Evolutionary conservation across 768 basidiomycete genomes (phyloP).

Genomic region (Panaeolus papilionaceus): DNA sequence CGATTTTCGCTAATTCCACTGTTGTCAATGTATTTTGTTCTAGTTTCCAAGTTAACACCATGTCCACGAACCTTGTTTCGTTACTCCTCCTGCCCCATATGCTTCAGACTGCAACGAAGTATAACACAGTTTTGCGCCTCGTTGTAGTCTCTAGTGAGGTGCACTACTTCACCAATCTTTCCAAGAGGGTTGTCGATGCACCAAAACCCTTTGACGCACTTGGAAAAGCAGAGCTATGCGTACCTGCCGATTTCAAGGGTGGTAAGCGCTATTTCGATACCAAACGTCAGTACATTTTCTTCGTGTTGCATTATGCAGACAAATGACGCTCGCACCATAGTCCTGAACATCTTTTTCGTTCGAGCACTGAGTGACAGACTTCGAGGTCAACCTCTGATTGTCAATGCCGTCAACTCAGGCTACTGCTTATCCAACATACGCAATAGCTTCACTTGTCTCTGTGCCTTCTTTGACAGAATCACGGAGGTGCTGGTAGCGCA

Average conservation of each 20-base stretch:
- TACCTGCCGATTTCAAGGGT: not conserved
- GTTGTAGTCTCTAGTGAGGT: conserved; percentile 49
- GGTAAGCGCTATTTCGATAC: conserved; percentile 36
- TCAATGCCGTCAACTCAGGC: conserved; percentile 45
- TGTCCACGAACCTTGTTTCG: conserved; percentile 45
- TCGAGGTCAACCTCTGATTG: conserved; percentile 31
- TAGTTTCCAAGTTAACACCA: conserved; percentile 54
- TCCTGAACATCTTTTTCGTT: conserved; percentile 45
- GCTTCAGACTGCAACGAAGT: conserved; percentile 39
- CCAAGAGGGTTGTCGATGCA: conserved; percentile 28
- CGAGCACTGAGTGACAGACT: conserved; percentile 41
- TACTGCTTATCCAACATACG: conserved; percentile 45
- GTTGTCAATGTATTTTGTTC: no score
- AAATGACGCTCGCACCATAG: conserved; percentile 27
- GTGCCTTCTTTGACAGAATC: conserved; percentile 22
- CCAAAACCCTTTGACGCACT: conserved; percentile 36
- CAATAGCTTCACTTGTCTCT: conserved; percentile 21
- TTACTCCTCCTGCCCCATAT: conserved; percentile 50
- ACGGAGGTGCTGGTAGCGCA: conserved; percentile 39
- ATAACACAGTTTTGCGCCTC: conserved; percentile 37
- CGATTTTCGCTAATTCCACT: conserved; percentile 16
- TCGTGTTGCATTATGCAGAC: not conserved
- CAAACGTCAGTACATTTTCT: conserved; percentile 36
- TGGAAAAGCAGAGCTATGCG: conserved; percentile 35
- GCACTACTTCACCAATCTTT: conserved; percentile 39